These are phyloP conservation scores for Pestalotiopsis sp. DNA, from an alignment of 2,329 filamentous ascomycete genomes.

Conservation along the genomic window DNA sequence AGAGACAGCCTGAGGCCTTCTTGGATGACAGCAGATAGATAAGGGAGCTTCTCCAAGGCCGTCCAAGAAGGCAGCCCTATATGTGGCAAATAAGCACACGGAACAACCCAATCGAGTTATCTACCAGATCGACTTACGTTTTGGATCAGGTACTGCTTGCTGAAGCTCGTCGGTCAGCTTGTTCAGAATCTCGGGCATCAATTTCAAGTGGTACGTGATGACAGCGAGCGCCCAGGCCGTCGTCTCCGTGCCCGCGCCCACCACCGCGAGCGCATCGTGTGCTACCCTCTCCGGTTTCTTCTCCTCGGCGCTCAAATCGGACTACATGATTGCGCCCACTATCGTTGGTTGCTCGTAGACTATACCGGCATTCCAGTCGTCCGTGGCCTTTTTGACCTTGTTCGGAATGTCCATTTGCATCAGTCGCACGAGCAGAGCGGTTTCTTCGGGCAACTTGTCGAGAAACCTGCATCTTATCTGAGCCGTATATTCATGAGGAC, in stretches of 20 bases:
- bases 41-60: slow-evolving; percentile 21
- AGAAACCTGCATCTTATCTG: background rate
- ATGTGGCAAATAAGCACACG: background rate
- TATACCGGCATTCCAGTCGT: background rate
- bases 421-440: background rate
- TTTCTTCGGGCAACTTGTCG: background rate
- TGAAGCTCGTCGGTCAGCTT: slow-evolving; percentile 35
- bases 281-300: slow-evolving; percentile 34
- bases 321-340: slow-evolving; percentile 33
- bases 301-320: slow-evolving; percentile 32
- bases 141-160: background rate
- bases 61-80: slow-evolving; percentile 17
- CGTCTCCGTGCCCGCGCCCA: slow-evolving; percentile 41
- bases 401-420: background rate
- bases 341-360: background rate
- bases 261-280: slow-evolving; percentile 38
- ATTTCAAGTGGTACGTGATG: slow-evolving; percentile 24
- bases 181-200: slow-evolving; percentile 27
- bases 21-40: slow-evolving; percentile 20
- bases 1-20: slow-evolving; percentile 23
- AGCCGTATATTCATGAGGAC: background rate
- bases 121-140: background rate
- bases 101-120: background rate
- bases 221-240: slow-evolving; percentile 24
- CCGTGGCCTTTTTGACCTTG: background rate